Evolutionary conservation across 2,329 filamentous ascomycete genomes (phyloP).

Genomic region (Diaporthe citriasiana): DNA sequence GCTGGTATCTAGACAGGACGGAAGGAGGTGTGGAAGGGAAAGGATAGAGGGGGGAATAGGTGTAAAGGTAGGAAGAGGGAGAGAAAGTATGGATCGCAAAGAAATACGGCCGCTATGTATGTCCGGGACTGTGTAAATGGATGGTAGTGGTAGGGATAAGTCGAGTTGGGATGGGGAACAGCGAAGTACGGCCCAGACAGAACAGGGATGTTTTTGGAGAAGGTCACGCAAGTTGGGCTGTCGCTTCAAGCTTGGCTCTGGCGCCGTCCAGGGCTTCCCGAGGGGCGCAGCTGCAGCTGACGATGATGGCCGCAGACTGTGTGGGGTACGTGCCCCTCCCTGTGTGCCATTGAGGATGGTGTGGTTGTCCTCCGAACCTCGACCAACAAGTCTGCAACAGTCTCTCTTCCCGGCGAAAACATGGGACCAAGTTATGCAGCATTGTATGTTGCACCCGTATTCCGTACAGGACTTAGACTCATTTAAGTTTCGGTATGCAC

Average conservation of each 20-base stretch:
- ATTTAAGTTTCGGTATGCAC: conserved; percentile 11
- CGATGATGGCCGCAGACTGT: conserved; percentile 28
- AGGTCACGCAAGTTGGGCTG: conserved; percentile 21
- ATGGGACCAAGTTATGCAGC: background rate
- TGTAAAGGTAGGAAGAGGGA: background rate
- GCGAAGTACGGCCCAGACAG: conserved; percentile 41
- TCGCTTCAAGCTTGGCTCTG: background rate
- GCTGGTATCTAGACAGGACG: background rate
- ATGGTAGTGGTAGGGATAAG: background rate
- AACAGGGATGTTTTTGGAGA: conserved; percentile 33
- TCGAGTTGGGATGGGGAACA: background rate
- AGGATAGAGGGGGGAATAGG: background rate
- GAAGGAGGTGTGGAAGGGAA: background rate
- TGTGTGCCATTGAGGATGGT: too few relatives aligned
- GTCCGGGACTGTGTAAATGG: conserved; percentile 8
- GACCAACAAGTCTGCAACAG: background rate
- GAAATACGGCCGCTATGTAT: conserved; percentile 4
- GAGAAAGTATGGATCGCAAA: background rate
- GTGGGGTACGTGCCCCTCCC: conserved; percentile 22
- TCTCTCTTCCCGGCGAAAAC: background rate
- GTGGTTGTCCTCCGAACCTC: too few relatives aligned
- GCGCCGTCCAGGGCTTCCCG: conserved; percentile 14
- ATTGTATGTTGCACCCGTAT: background rate
- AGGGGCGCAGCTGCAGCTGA: conserved; percentile 35
- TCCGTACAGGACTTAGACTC: background rate